Evolutionary conservation across 805 yeast genomes (phyloP), one percentile per base, ranked within the genome.

Genomic region (Saturnispora kantuleensis): DNA sequence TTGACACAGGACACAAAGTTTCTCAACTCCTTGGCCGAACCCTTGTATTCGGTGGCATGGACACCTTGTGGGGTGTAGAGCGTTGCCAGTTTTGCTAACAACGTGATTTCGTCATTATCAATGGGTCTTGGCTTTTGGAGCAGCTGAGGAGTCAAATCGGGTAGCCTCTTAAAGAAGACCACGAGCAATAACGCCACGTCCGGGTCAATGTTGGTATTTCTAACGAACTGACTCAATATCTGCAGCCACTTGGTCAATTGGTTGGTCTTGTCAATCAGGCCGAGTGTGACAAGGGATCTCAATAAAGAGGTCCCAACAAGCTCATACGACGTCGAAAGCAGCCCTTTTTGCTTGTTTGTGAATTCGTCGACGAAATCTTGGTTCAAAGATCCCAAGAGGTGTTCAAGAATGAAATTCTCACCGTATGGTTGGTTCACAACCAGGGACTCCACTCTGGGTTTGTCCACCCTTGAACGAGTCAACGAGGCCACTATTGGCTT

Each of bases 1-100:
- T 77, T 70, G 39, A 82, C 58, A 45, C 77, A 76, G 15, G 87
- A 79, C 56, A 88, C 73, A 58, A 81, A 83, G 37, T 77, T 73
- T 40, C 84, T 66, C 31, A 85, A 65, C 33, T 76, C 72, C 51
- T 81, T 74, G 13, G 86, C 68, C 11, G 87, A 88, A 2, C 89
- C 89, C 38, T 73, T 72, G 62, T 80, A 41, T 73, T 75, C 67
- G 26, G 76, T 76, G 55, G 65, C 68, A 38, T 21, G 26, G 26
- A 66, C 52, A 29, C 80, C 79, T 4, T 70, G 66, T 3, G 71
- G 55, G 15, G 69, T 63, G 33, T 76, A 62, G 5, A 77, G 59
- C 3, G 73, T 60, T 12, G 75, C 64, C 10, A 79, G 59, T 50
- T 82, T 71, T 7, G 77, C 60, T 16, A 77, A 60, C 38, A 78